phyloP scores from a whole-genome alignment of 352 stramenopile species.

The Phytophthora brassicae region DNA sequence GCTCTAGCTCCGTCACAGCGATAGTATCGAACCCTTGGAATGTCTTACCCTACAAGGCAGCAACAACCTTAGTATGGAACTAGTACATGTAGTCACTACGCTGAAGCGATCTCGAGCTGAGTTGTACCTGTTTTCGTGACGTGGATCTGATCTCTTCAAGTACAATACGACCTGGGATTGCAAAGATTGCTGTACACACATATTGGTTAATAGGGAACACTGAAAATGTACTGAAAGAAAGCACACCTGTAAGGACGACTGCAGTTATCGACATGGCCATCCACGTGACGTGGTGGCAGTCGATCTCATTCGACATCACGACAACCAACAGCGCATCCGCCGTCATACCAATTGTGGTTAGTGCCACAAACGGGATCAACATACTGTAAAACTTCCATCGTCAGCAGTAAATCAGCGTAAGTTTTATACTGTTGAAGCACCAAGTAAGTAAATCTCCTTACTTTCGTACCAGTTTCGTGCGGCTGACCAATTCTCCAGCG shows the following conservation, averaged over 20 bases:
- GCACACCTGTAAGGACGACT: slow-evolving; percentile 56
- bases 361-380: slow-evolving; percentile 48
- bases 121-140: slow-evolving; percentile 48
- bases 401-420: slow-evolving; percentile 1
- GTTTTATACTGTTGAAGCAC: too few species aligned
- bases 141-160: slow-evolving; percentile 64
- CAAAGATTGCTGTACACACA: slow-evolving; percentile 50
- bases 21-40: slow-evolving; percentile 40
- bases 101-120: too few species aligned
- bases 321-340: slow-evolving; percentile 52
- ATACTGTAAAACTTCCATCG: slow-evolving; percentile 47
- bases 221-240: neutral
- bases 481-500: slow-evolving; percentile 61
- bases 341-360: slow-evolving; percentile 60
- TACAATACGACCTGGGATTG: slow-evolving; percentile 54
- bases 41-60: slow-evolving; percentile 28
- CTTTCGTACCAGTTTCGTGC: slow-evolving; percentile 33
- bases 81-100: neutral
- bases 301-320: slow-evolving; percentile 45
- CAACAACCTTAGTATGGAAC: neutral
- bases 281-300: slow-evolving; percentile 74
- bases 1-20: slow-evolving; percentile 52
- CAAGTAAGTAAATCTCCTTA: neutral
- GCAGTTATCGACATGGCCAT: slow-evolving; percentile 64
- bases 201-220: too few species aligned